phyloP scores from a whole-genome alignment of 2,329 filamentous ascomycete genomes.

The Cladosporium sphaerospermum region DNA sequence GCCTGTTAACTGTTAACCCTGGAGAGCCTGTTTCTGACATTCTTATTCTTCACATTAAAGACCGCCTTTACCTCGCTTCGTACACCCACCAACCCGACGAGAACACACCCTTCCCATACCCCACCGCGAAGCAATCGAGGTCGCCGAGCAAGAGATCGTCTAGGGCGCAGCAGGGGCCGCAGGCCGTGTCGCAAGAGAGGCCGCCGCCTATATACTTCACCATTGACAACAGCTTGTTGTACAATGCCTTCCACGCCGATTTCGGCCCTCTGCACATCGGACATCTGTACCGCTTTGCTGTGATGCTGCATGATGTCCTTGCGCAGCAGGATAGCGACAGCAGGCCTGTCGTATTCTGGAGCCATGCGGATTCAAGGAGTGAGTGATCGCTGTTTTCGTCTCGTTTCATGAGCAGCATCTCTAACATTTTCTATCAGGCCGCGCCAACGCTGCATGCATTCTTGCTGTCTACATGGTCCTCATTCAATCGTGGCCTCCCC shows the following conservation, averaged over 20 bases:
- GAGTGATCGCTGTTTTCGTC: constrained; percentile 35
- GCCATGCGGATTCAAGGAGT: constrained; percentile 84
- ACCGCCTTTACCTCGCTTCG: constrained; percentile 89
- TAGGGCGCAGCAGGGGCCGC: constrained; percentile 55
- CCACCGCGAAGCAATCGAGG: constrained; percentile 47
- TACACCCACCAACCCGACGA: constrained; percentile 77
- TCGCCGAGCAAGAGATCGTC: constrained; percentile 73
- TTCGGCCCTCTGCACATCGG: constrained; percentile 97
- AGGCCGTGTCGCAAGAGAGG: constrained; percentile 35
- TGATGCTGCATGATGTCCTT: constrained; percentile 91
- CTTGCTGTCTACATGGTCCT: constrained; percentile 98
- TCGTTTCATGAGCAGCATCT: constrained; percentile 11
- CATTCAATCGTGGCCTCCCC: constrained; percentile 95
- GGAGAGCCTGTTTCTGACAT: constrained; percentile 24
- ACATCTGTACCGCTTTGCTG: constrained; percentile 91
- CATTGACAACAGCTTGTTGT: constrained; percentile 74
- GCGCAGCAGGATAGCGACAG: constrained; percentile 87
- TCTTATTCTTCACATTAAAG: constrained; percentile 45
- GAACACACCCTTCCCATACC: constrained; percentile 81
- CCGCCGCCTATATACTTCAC: constrained; percentile 85
- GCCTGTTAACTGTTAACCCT: constrained; percentile 10
- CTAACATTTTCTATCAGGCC: constrained; percentile 48
- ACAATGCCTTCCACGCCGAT: constrained; percentile 98
- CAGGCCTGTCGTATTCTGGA: constrained; percentile 92
- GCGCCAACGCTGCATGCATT: constrained; percentile 89